Evolutionary conservation across 805 yeast species (phyloP), one percentile per base, ranked within the genome.

Genomic region (Wickerhamiella bombiphila): DNA sequence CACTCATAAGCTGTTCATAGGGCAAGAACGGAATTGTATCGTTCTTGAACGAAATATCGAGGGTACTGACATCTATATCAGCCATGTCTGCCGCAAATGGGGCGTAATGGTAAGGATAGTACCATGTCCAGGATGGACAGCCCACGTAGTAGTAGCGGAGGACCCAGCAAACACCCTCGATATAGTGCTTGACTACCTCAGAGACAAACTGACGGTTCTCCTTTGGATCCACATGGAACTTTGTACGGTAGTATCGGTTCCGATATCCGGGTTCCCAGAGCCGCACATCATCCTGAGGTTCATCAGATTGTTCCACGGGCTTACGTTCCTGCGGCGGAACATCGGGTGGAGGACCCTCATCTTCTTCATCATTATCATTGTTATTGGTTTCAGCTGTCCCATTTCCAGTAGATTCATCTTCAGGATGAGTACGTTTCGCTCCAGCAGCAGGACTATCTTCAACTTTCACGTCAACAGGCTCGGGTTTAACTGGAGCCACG

Each of bases 91-190:
- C 69, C 0, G 96, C 97, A 66, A 91, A 86, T 17, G 99, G 99
- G 0, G 98, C 97, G 61, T 91, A 93, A 54, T 91, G 97, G 55
- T 77, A 88, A 0, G 97, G 98, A 51, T 78, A 91, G 57, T 74
- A 91, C 98, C 98, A 91, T 39, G 76, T 76, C 99, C 99, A 91
- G 0, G 97, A 88, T 0, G 94, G 94, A 60, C 97, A 88, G 2
- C 96, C 97, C 58, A 91, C 97, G 57, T 82, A 88, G 60, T 91
- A 91, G 57, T 91, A 91, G 38, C 82, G 60, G 45, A 91, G 64
- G 1, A 78, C 94, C 99, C 99, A 91, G n/a, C 94, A 74, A 3
- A 91, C 80, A 44, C 99, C 99, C 57, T 88, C 95, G 39, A 91
- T 69, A 53, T 91, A 91, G 35, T 74, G 69, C 38, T 64, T 63